Base-by-base conservation (phyloP, 2,329 filamentous ascomycete genomes). In the Aureobasidium subglaciale region DNA sequence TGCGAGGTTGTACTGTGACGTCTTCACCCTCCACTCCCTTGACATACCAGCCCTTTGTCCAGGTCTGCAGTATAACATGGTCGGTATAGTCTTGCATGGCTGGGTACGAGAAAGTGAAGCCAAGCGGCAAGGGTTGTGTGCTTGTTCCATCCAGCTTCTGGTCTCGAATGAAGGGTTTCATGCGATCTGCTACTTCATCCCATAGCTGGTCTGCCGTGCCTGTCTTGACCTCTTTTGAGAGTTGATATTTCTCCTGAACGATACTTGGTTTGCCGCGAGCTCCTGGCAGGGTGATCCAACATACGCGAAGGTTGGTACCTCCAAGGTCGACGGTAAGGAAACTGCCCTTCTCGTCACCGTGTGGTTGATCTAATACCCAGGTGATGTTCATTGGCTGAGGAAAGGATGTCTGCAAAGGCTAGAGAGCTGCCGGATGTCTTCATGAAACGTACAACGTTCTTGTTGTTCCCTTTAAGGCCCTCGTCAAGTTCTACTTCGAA, bases 1-100 rank as follows among this genome's bases (percentile, higher is more conserved):
- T 82, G 71, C 95, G 87, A 59, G 97, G 87, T 75, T 91, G 87
- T 48, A 89, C 90, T 5, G 96, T 91, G 15, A 96, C 88, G 67
- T 97, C 92, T 43, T 91, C 66, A 35, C 91, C 91, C 75, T 97
- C 92, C 16, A 96, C 90, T 24, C 90, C 91, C 40, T 84, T 80
- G 68, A 97, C 95, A 66, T 96, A 91, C 65, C 96, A 96, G 1
- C 92, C 92, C 78, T 97, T 96, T 62, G 92, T 97, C 92, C 92
- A 97, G 63, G 90, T 84, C 73, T 96, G 92, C 55, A 97, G 80
- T 37, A 95, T 80, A 60, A 92, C 92, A 69, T 95, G 88, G 63
- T 97, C 90, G 64, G 97, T 91, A 71, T 90, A 95, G 64, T 95
- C 83, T 71, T 96, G 92, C 0, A 89, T 92, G 13, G 90, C 91